Evolutionary conservation across 1,284 basidiomycete genomes (phyloP).

Genomic region (Rhodotorula sp.): DNA sequence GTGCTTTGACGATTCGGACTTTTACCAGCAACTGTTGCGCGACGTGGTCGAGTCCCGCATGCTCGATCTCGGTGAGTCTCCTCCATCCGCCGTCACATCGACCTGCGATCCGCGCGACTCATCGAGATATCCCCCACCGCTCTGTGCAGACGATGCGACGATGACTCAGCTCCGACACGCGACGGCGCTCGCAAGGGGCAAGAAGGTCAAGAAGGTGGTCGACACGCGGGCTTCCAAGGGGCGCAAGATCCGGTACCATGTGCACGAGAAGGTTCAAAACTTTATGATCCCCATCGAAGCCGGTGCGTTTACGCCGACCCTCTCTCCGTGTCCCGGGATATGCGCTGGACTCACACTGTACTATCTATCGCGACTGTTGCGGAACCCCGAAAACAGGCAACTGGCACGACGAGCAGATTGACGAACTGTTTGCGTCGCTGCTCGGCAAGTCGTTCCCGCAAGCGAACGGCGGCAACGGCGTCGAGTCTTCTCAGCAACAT

Average conservation of each 20-base stretch:
- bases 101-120: background rate
- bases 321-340: no score
- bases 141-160: conserved; percentile 33
- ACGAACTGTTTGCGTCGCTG: conserved; percentile 82
- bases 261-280: conserved; percentile 88
- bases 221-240: conserved; percentile 95
- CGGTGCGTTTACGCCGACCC: conserved; percentile 6
- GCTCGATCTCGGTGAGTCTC: conserved; percentile 40
- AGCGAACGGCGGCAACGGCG: background rate
- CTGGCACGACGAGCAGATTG: conserved; percentile 92
- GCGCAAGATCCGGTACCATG: conserved; percentile 80
- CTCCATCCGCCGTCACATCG: background rate
- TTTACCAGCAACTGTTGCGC: conserved; percentile 82
- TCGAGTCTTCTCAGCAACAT: background rate
- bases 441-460: conserved; percentile 57
- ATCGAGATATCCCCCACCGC: no score
- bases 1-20: conserved; percentile 82
- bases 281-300: conserved; percentile 80
- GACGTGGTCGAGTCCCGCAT: conserved; percentile 74
- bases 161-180: conserved; percentile 52
- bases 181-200: conserved; percentile 59
- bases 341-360: no score
- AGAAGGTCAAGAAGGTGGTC: conserved; percentile 70
- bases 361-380: background rate
- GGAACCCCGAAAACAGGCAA: conserved; percentile 33